Evolutionary conservation across 2,329 filamentous ascomycete species (phyloP).

Genomic region (Tympanopsis confertula): DNA sequence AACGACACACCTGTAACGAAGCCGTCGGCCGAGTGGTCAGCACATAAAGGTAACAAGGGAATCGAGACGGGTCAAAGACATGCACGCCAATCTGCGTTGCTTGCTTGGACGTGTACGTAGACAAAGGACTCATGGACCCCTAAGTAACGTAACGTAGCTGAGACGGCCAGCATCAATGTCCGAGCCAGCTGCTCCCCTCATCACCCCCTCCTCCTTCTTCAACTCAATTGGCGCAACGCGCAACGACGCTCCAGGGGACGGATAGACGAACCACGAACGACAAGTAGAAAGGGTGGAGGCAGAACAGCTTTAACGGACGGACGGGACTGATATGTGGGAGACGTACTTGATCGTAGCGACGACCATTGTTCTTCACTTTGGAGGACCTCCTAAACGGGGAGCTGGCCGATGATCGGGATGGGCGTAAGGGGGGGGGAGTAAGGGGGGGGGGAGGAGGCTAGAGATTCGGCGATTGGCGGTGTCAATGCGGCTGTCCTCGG

Average conservation of each 20-base stretch:
- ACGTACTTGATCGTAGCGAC: conserved; percentile 54
- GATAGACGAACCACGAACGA: conserved; percentile 1
- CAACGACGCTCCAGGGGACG: conserved; percentile 3
- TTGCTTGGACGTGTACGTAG: not conserved
- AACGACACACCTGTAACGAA: conserved; percentile 71
- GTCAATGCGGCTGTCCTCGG: not conserved
- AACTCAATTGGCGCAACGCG: no score
- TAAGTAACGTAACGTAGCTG: no score
- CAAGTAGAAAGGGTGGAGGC: conserved; percentile 2
- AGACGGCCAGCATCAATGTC: no score
- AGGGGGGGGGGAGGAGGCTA: conserved; percentile 1
- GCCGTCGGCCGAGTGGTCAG: conserved; percentile 8
- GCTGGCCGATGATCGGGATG: not conserved
- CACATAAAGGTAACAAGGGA: conserved; percentile 3
- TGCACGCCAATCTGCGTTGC: not conserved
- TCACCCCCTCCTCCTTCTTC: no score
- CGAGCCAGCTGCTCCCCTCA: no score
- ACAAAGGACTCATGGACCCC: no score
- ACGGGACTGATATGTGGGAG: conserved; percentile 3
- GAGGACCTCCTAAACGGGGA: conserved; percentile 3
- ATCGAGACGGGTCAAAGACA: conserved; percentile 1
- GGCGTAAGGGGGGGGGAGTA: not conserved
- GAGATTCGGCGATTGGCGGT: conserved; percentile 4
- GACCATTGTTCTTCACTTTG: conserved; percentile 30
- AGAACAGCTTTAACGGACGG: conserved; percentile 2